Conservation (phyloP, 2,329 filamentous ascomycete genomes). For the Ceratocystis ficicola region DNA sequence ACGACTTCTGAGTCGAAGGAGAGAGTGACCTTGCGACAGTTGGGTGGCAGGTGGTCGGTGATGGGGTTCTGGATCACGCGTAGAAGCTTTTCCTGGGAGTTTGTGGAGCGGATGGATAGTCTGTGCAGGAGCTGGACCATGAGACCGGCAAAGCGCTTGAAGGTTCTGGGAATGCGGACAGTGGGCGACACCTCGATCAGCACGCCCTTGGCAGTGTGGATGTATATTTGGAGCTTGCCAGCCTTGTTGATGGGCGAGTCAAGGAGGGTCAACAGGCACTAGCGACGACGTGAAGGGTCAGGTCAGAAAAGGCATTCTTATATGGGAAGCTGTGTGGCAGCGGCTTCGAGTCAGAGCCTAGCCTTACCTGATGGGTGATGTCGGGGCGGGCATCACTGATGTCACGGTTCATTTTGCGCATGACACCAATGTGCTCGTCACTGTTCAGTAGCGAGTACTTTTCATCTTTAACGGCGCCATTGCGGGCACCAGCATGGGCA, state of each 20-base stretch:
- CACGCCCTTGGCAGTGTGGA: constrained; percentile 93
- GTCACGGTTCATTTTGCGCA: constrained; percentile 98
- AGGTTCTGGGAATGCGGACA: constrained; percentile 92
- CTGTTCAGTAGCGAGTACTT: constrained; percentile 97
- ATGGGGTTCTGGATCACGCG: constrained; percentile 98
- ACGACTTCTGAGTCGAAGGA: constrained; percentile 87
- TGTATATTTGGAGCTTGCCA: constrained; percentile 94
- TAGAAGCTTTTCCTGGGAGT: constrained; percentile 92
- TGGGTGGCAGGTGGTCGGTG: constrained; percentile 88
- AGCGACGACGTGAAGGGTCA: constrained; percentile 19
- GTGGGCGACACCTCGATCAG: constrained; percentile 97
- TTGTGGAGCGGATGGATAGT: constrained; percentile 88
- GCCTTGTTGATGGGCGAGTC: constrained; percentile 99
- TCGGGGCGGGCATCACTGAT: constrained; percentile 96
- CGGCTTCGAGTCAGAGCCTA: too few relatives aligned
- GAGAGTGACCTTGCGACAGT: constrained; percentile 94
- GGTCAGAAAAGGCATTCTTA: too few relatives aligned
- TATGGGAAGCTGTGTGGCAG: too few relatives aligned
- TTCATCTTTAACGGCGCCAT: constrained; percentile 61
- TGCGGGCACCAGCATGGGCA: constrained; percentile 57
- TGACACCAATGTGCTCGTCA: constrained; percentile 96
- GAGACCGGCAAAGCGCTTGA: constrained; percentile 95
- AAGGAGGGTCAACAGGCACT: constrained; percentile 94
- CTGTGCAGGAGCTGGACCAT: constrained; percentile 98
- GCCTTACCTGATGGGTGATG: constrained; percentile 92